phyloP scores from a whole-genome alignment of 2,329 filamentous ascomycete species.

The Colletotrichum sp. region DNA sequence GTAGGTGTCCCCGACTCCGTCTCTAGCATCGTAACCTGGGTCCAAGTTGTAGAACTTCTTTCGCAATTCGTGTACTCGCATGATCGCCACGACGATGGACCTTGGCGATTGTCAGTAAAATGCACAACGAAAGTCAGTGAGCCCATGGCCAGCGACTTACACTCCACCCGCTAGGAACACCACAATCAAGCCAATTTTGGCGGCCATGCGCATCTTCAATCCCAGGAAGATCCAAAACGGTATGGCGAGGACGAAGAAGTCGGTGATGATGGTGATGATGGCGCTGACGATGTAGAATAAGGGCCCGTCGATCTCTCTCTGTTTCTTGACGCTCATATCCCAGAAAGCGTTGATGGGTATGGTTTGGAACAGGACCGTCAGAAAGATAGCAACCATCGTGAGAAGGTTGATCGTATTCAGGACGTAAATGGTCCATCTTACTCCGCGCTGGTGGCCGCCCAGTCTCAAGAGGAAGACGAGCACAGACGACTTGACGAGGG shows the following conservation, averaged over 20 bases:
- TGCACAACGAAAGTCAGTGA: background rate
- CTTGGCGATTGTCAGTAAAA: slow-evolving; percentile 19
- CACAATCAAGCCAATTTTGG: slow-evolving; percentile 42
- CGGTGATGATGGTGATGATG: slow-evolving; percentile 6
- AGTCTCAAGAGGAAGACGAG: slow-evolving; percentile 36
- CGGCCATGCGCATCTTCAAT: slow-evolving; percentile 40
- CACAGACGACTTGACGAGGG: slow-evolving; percentile 39
- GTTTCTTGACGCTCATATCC: slow-evolving; percentile 20
- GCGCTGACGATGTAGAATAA: background rate
- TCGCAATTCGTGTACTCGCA: background rate
- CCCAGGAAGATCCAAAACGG: slow-evolving; percentile 46
- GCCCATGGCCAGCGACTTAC: slow-evolving; percentile 31
- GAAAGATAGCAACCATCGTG: slow-evolving; percentile 39
- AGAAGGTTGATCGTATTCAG: slow-evolving; percentile 39
- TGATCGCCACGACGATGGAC: background rate
- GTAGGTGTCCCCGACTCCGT: slow-evolving; percentile 30
- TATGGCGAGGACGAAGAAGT: slow-evolving; percentile 26
- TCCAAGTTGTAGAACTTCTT: background rate
- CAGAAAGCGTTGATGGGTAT: slow-evolving; percentile 38
- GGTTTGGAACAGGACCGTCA: slow-evolving; percentile 45
- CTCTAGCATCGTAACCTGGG: background rate
- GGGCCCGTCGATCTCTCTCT: background rate
- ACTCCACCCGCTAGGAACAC: slow-evolving; percentile 43
- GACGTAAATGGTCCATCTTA: slow-evolving; percentile 28
- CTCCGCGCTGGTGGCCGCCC: slow-evolving; percentile 30